phyloP scores from a whole-genome alignment of 495 filamentous ascomycete species.

The Xylaria palmicola region DNA sequence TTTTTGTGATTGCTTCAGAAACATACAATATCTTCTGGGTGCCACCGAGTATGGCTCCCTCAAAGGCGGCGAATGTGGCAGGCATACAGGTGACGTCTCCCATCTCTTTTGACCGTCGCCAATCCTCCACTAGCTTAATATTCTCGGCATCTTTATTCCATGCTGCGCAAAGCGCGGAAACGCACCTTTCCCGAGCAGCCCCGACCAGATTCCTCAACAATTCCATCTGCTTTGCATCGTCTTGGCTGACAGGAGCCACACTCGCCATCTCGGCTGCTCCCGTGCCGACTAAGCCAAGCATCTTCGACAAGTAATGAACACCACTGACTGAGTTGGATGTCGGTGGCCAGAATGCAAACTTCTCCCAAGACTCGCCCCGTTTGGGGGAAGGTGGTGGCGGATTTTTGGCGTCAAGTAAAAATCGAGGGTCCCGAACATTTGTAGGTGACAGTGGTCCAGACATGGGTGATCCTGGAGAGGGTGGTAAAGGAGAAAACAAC shows the following conservation, averaged over 20 bases:
- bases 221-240: constrained; percentile 58
- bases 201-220: constrained; percentile 69
- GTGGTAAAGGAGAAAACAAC: constrained; percentile 74
- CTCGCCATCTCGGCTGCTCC: constrained; percentile 86
- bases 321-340: constrained; percentile 86
- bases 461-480: constrained; percentile 67
- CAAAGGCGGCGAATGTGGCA: constrained; percentile 72
- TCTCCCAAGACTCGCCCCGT: constrained; percentile 82
- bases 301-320: constrained; percentile 78
- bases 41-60: constrained; percentile 69
- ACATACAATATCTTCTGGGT: constrained; percentile 96
- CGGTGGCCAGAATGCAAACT: constrained; percentile 95
- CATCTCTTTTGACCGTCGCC: constrained; percentile 75
- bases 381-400: constrained; percentile 73
- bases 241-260: constrained; percentile 60
- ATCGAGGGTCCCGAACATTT: constrained; percentile 61
- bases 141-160: constrained; percentile 89
- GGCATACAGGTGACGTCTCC: constrained; percentile 91
- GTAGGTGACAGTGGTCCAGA: constrained; percentile 47
- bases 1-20: constrained; percentile 71
- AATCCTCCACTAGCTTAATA: constrained; percentile 87
- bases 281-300: constrained; percentile 74
- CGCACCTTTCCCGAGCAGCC: constrained; percentile 77
- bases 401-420: constrained; percentile 75
- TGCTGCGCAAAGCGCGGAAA: constrained; percentile 73